These are phyloP conservation scores for Tuber brumale DNA, from an alignment of 495 filamentous ascomycete genomes.

Conservation along the genomic window DNA sequence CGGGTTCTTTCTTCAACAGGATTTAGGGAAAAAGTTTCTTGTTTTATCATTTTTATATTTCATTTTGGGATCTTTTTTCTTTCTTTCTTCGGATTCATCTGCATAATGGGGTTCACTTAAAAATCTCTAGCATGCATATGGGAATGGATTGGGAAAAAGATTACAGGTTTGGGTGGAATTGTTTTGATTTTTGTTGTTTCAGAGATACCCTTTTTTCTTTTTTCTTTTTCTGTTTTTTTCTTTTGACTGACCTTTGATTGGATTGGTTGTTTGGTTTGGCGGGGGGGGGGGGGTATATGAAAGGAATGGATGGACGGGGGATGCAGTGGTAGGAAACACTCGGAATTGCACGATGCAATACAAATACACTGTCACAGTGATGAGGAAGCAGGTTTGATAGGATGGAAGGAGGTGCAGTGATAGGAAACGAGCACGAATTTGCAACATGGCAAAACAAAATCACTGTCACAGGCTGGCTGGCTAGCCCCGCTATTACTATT, in stretches of 20 bases:
- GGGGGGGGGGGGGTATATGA: background rate
- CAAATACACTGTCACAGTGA: background rate
- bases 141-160: slow-evolving; percentile 25
- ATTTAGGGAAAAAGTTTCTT: slow-evolving; percentile 37
- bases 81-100: slow-evolving; percentile 36
- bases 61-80: slow-evolving; percentile 23
- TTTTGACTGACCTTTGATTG: background rate
- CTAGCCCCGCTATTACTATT: background rate
- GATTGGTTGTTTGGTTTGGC: background rate
- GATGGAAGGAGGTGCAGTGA: slow-evolving; percentile 1
- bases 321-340: background rate
- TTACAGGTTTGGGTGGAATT: slow-evolving; percentile 17
- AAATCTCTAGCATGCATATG: slow-evolving; percentile 34
- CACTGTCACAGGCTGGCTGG: slow-evolving; percentile 6
- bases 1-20: slow-evolving; percentile 18
- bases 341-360: background rate
- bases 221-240: slow-evolving; percentile 13
- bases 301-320: background rate
- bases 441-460: background rate
- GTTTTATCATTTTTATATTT: slow-evolving; percentile 29
- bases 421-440: background rate
- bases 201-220: slow-evolving; percentile 38
- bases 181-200: slow-evolving; percentile 23
- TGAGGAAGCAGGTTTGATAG: background rate
- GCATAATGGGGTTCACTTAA: slow-evolving; percentile 33